phyloP scores from a whole-genome alignment of 306 rosid species.

The Cicer chorassanicum region DNA sequence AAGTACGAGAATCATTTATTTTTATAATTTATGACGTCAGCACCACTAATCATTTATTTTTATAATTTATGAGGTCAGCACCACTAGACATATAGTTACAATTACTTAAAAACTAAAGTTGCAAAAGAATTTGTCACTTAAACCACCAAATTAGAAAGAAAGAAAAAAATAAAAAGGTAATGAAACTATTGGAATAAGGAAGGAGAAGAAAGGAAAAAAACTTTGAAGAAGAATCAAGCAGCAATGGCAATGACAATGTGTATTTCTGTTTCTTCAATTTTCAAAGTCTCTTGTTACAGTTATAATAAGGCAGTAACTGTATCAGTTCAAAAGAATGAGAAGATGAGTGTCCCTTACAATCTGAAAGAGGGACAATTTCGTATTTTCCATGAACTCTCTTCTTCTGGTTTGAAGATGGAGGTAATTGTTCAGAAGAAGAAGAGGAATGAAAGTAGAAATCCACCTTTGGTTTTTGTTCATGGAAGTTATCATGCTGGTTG shows the following conservation, averaged over 20 bases:
- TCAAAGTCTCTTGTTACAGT: constrained; percentile 12
- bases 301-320: not conserved
- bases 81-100: too few relatives aligned
- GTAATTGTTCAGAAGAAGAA: constrained; percentile 62
- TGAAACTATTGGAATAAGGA: too few relatives aligned
- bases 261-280: constrained; percentile 45
- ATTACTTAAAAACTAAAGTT: too few relatives aligned
- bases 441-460: constrained; percentile 40
- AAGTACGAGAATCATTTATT: too few relatives aligned
- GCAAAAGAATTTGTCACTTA: too few relatives aligned
- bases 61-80: too few relatives aligned
- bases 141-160: too few relatives aligned
- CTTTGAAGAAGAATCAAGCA: not conserved
- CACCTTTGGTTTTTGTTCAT: constrained; percentile 83
- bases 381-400: constrained; percentile 75
- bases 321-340: constrained; percentile 49
- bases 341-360: constrained; percentile 60
- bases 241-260: constrained; percentile 56
- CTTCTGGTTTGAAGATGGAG: constrained; percentile 82
- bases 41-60: too few relatives aligned
- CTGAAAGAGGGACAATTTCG: constrained; percentile 76
- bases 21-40: too few relatives aligned
- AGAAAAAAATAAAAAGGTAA: too few relatives aligned
- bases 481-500: constrained; percentile 99
- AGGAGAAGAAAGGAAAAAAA: not conserved